Conservation (phyloP, 2,329 filamentous ascomycete genomes). For the Diaporthe citriasiana region DNA sequence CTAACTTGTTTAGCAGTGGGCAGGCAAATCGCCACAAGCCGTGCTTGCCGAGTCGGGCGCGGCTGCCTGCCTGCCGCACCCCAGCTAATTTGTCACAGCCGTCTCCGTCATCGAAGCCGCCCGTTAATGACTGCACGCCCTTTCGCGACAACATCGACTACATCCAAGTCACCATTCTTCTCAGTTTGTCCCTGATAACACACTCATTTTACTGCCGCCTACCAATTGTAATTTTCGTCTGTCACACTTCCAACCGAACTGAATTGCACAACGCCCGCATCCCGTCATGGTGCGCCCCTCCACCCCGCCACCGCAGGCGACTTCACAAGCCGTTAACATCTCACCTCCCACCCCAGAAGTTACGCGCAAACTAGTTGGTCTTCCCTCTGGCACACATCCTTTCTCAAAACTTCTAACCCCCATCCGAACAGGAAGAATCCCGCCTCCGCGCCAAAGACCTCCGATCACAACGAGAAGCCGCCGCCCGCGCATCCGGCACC, state of each 20-base stretch:
- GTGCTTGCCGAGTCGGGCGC: slow-evolving; percentile 26
- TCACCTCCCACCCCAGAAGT: slow-evolving; percentile 69
- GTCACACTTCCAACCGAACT: neutral
- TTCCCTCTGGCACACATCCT: rapidly evolving
- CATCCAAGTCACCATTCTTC: neutral
- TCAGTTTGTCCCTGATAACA: neutral
- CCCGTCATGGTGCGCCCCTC: slow-evolving; percentile 61
- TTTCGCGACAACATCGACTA: neutral
- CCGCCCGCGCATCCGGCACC: slow-evolving; percentile 62
- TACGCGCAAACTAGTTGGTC: slow-evolving; percentile 52
- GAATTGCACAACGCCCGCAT: neutral
- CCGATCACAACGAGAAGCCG: slow-evolving; percentile 79
- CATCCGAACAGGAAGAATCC: slow-evolving; percentile 78
- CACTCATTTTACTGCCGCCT: neutral
- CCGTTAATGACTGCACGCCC: neutral
- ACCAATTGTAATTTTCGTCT: neutral
- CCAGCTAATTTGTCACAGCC: slow-evolving; percentile 20
- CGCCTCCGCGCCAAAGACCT: slow-evolving; percentile 90
- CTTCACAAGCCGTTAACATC: slow-evolving; percentile 47
- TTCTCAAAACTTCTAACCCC: slow-evolving; percentile 38
- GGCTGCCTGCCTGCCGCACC: slow-evolving; percentile 42
- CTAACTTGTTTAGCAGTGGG: neutral
- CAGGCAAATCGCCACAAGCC: slow-evolving; percentile 20
- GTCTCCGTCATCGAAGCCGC: slow-evolving; percentile 17
- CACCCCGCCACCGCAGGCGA: slow-evolving; percentile 59